Conservation (phyloP, 306 rosid genomes). For the Cercis canadensis region DNA sequence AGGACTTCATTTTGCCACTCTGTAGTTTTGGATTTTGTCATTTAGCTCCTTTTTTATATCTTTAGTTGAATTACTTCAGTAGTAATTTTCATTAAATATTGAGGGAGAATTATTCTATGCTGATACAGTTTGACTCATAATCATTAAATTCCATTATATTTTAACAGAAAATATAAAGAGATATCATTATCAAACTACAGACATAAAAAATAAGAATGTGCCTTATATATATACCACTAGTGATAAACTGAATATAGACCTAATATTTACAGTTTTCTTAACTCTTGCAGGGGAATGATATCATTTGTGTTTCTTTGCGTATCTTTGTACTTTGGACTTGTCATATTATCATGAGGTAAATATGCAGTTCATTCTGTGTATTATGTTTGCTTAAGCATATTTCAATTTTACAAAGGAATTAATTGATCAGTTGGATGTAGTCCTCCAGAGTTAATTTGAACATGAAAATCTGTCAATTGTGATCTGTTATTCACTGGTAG, state of each 20-base stretch:
- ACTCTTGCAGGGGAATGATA: conserved; percentile 56
- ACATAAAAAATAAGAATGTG: not conserved
- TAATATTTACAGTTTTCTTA: not conserved
- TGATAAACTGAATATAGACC: conserved; percentile 8
- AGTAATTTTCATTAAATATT: no score
- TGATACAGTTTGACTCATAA: no score
- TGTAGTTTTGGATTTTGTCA: not conserved
- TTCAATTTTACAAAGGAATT: conserved; percentile 2
- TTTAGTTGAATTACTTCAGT: no score
- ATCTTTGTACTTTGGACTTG: conserved; percentile 62
- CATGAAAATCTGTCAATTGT: no score
- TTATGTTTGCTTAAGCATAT: not conserved
- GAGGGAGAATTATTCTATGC: no score
- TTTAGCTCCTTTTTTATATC: no score
- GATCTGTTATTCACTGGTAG: no score
- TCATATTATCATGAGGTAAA: conserved; percentile 63
- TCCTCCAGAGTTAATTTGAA: no score
- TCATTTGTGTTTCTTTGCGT: conserved; percentile 53
- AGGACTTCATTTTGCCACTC: not conserved
- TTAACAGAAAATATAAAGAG: no score
- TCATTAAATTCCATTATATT: no score
- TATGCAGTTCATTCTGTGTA: not conserved
- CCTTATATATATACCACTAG: not conserved
- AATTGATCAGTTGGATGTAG: no score
- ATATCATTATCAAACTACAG: no score